These are phyloP conservation scores for Metschnikowia aberdeeniae DNA, from an alignment of 805 yeast genomes.

Conservation along the genomic window DNA sequence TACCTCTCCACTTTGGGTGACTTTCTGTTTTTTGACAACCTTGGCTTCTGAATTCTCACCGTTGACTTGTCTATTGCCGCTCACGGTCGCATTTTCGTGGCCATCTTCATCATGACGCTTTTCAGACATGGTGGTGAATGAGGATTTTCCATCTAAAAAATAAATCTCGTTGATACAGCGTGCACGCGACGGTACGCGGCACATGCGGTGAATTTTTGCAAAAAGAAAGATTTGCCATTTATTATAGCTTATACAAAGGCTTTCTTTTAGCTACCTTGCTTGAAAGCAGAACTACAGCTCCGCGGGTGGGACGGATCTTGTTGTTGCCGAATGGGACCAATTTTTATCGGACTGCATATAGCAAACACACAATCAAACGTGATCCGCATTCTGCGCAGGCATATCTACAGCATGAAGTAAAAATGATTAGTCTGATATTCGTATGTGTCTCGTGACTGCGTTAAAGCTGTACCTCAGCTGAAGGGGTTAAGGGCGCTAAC, in stretches of 20 bases:
- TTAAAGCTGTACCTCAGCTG: conserved; percentile 16
- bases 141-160: neutral
- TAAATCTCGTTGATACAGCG: conserved; percentile 1
- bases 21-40: conserved; percentile 19
- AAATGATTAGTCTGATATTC: no score
- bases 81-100: neutral
- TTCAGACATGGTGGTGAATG: conserved; percentile 1
- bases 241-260: neutral
- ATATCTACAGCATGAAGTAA: no score
- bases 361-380: no score
- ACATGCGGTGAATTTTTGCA: neutral
- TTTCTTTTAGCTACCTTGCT: no score
- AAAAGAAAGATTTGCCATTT: neutral
- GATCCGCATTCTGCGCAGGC: no score
- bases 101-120: neutral
- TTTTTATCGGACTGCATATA: no score
- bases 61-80: neutral
- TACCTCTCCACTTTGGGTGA: conserved; percentile 15
- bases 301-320: no score
- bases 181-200: conserved; percentile 2
- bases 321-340: no score
- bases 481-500: conserved; percentile 91
- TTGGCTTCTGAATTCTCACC: neutral
- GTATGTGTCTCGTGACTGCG: no score
- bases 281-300: no score